Evolutionary conservation across 345 rosid genomes (phyloP).

Genomic region (Salix dunnii): DNA sequence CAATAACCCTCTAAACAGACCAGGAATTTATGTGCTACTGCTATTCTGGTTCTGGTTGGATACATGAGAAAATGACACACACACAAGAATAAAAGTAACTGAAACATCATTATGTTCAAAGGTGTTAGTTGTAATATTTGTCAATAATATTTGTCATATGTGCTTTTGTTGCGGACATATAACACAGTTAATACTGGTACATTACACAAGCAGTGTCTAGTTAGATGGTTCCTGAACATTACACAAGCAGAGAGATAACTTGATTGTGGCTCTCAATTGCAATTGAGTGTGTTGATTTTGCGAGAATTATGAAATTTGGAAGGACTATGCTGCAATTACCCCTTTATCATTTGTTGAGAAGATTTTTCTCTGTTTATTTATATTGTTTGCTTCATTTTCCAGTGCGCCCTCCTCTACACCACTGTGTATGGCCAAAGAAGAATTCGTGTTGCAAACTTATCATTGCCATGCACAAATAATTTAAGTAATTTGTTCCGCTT

Average conservation of each 20-base stretch:
- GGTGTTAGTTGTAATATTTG: neutral
- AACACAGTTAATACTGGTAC: neutral
- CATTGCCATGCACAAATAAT: conserved; percentile 87
- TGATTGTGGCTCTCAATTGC: neutral
- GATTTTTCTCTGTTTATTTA: neutral
- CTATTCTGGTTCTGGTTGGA: neutral
- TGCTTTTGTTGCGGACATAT: neutral
- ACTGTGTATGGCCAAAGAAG: conserved; percentile 91
- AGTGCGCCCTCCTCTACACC: conserved; percentile 98
- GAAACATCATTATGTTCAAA: neutral
- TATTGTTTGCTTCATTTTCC: conserved; percentile 25
- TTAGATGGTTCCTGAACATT: neutral
- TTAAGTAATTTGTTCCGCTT: conserved; percentile 83
- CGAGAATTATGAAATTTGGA: neutral
- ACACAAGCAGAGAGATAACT: neutral
- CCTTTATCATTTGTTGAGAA: neutral
- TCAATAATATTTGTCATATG: neutral
- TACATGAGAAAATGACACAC: neutral
- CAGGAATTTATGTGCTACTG: neutral
- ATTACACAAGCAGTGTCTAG: neutral
- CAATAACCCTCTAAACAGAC: neutral
- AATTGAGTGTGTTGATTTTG: neutral
- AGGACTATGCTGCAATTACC: neutral
- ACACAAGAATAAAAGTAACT: neutral
- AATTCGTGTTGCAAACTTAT: conserved; percentile 83